Base-by-base conservation (phyloP, 192 early-diverging fungal genomes). In the Coemansia reversa region DNA sequence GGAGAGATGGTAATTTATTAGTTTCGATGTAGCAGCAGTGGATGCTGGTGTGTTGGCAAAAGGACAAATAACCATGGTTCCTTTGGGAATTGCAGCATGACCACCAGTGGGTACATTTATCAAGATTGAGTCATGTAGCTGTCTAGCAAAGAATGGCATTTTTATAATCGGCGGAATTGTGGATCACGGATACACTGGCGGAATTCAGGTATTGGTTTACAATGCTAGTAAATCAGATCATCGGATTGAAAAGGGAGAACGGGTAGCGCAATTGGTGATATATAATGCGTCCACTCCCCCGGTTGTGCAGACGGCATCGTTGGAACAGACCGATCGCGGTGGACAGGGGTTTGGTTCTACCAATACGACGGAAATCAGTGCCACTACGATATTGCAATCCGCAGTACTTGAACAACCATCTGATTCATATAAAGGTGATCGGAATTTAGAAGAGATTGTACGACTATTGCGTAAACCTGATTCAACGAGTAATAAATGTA, bases 161-260 rank as follows among this genome's bases (percentile, higher is more conserved):
- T 32, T 35, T 20, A 32, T 55, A 0, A 11, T 63, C 1, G 50
- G 23, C 1, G 33, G 62, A 3, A 24, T 63, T 25, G 22, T 63
- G 4, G 50, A 63, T 35, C 0, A 9, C 1, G n/a, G 28, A 30
- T 54, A 42, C 14, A 28, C 29, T 1, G 50, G 62, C 5, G 50
- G 39, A 16, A 35, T 63, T 6, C 39, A 54, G 20, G 50, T 22
- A 20, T 55, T 54, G 32, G 29, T 54, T 33, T 63, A 53, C 8
- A 53, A 63, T 14, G 28, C 16, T 0, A n/a, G 62, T 20, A n/a
- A 7, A 4, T 32, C 8, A 7, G 7, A 20, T 14, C 22, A 33
- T 2, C 18, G 18, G 0, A 35, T 53, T 54, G 20, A 1, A 22
- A 29, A 8, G 12, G 51, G 51, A 1, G 23, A 53, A 6, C 29